These are phyloP conservation scores for Spirogloea muscicola DNA, from an alignment of 139 green algal species.

Conservation along the genomic window DNA sequence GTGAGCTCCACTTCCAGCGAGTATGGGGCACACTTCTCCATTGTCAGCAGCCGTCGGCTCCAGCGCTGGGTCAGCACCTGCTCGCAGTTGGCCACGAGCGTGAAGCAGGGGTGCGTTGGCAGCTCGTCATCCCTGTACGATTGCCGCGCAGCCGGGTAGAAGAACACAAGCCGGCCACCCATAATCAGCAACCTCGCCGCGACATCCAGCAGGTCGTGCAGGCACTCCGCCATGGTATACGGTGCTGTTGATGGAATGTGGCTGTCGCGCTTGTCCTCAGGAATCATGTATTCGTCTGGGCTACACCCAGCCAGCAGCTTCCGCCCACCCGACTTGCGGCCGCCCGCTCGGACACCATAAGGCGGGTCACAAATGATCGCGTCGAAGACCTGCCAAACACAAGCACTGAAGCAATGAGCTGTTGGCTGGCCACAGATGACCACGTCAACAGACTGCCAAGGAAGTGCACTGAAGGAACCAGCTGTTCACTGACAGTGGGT, in stretches of 20 bases:
- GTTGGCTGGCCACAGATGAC: too few relatives aligned
- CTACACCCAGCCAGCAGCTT: constrained; percentile 43
- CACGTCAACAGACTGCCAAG: too few relatives aligned
- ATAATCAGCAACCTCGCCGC: constrained; percentile 66
- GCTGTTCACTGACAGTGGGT: too few relatives aligned
- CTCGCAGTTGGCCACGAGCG: constrained; percentile 66
- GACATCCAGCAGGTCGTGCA: constrained; percentile 81
- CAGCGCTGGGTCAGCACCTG: constrained; percentile 76
- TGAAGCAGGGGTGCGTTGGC: constrained; percentile 64
- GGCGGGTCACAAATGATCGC: constrained; percentile 87
- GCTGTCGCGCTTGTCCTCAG: constrained; percentile 47
- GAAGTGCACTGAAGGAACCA: too few relatives aligned
- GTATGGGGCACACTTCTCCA: constrained; percentile 66
- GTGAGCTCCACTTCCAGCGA: too few relatives aligned
- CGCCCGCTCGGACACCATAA: constrained; percentile 90
- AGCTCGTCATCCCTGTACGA: constrained; percentile 64
- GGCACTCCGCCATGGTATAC: constrained; percentile 84
- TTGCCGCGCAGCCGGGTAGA: constrained; percentile 45
- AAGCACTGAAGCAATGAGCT: too few relatives aligned
- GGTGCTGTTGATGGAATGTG: constrained; percentile 73
- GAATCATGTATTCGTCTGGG: constrained; percentile 15
- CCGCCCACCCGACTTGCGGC: constrained; percentile 64
- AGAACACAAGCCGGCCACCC: constrained; percentile 47
- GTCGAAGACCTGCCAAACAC: constrained; percentile 72
- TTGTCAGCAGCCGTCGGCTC: constrained; percentile 80